Base-by-base conservation (phyloP, 1,284 basidiomycete species). In the Irpex lacteus region DNA sequence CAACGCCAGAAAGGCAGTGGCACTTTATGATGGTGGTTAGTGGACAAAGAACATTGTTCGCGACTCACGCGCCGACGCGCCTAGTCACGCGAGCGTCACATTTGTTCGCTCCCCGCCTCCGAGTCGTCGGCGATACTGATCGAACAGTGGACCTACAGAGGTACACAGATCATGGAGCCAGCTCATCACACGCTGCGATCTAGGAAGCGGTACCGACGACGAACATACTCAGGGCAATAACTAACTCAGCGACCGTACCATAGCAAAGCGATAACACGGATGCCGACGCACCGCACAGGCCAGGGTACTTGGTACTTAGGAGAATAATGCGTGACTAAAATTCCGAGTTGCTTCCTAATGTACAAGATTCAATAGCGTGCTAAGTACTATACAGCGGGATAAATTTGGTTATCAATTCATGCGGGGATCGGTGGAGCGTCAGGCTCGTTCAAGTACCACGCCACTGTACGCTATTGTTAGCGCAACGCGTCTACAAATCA, bases 41-140 rank as follows among this genome's bases (percentile, higher is more conserved):
- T 44, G 18, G 18, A 26, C 11, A 40, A 18, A 13, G 58, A 34
- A 36, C 9, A 19, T 58, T 15, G 32, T 36, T 47, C 32, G 32
- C 32, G 32, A 34, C 32, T 34, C 32, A 6, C 5, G 5, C 32
- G 58, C n/a, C 32, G 32, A 34, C 58, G 58, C 58, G 58, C 44
- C 58, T 11, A 15, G 58, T 59, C 58, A 59, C 58, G 58, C 58
- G 34, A 32, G 13, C 36, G 54, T 56, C 54, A 56, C 54, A 21
- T 4, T 36, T 9, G 26, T 53, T 53, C 50, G 54, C 26, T 32
- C 26, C 15, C 52, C 26, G 54, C 54, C 21, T 9, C 50, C 21
- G 50, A 34, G 32, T 34, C 32, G 32, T 34, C 32, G 32, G 32
- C 32, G 32, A 34, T 34, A 34, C 32, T 34, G 32, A 18, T 53